Evolutionary conservation across 2,329 filamentous ascomycete genomes (phyloP).

Genomic region (Verticillium nonalfalfae): DNA sequence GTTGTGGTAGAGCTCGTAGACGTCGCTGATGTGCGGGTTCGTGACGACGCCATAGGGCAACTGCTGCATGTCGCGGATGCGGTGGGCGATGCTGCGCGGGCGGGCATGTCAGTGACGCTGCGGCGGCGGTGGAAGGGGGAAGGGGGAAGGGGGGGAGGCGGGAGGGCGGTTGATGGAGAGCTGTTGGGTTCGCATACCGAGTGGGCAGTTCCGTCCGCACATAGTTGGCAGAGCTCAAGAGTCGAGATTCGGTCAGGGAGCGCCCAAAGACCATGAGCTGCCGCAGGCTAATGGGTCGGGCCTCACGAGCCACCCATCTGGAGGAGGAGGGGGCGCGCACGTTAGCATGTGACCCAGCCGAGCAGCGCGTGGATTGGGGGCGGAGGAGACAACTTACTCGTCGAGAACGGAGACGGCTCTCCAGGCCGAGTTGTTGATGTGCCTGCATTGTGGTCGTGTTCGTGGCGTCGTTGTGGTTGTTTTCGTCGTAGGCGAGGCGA

Average conservation of each 20-base stretch:
- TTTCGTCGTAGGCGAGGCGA: slow-evolving; percentile 2
- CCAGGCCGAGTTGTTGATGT: slow-evolving; percentile 40
- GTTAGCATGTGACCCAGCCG: slow-evolving; percentile 9
- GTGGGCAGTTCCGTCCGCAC: slow-evolving; percentile 91
- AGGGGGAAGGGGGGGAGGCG: too few species aligned
- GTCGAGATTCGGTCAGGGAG: slow-evolving; percentile 79
- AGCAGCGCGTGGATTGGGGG: slow-evolving; percentile 1
- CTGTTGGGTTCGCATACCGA: slow-evolving; percentile 37
- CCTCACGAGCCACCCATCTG: slow-evolving; percentile 90
- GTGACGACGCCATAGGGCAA: slow-evolving; percentile 92
- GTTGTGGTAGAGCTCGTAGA: slow-evolving; percentile 94
- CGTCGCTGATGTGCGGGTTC: slow-evolving; percentile 89
- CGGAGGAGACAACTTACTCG: slow-evolving; percentile 40
- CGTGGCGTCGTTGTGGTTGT: slow-evolving; percentile 3
- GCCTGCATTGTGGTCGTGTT: slow-evolving; percentile 16
- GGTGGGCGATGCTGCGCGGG: slow-evolving; percentile 69
- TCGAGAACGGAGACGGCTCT: slow-evolving; percentile 58
- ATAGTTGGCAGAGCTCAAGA: slow-evolving; percentile 95
- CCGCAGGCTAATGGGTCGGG: slow-evolving; percentile 89
- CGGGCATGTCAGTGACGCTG: background rate
- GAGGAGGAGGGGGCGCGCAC: background rate
- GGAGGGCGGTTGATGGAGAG: too few species aligned
- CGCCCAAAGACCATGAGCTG: slow-evolving; percentile 97
- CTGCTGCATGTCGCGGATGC: slow-evolving; percentile 94
- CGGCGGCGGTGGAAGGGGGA: too few species aligned